These are phyloP conservation scores for Psilocybe azurescens DNA, from an alignment of 768 basidiomycete species.

Conservation along the genomic window DNA sequence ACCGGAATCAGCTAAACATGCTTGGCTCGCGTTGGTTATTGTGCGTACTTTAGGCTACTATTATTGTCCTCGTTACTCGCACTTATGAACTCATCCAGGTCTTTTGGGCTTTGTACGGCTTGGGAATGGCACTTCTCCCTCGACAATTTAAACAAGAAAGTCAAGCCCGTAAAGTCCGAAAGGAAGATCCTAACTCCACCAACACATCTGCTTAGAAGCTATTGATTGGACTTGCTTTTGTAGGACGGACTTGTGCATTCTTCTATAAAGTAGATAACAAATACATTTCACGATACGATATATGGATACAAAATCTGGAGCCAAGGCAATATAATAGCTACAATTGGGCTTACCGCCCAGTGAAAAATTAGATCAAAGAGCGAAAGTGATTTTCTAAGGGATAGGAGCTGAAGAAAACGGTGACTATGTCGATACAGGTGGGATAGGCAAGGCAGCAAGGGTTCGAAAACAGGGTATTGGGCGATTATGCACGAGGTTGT, in stretches of 20 bases:
- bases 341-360: constrained; percentile 11
- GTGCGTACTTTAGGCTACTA: constrained; percentile 29
- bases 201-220: constrained; percentile 12
- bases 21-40: constrained; percentile 51
- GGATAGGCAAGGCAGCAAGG: constrained; percentile 15
- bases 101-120: constrained; percentile 51
- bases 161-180: constrained; percentile 22
- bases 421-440: constrained; percentile 27
- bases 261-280: constrained; percentile 13
- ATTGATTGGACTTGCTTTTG: background rate
- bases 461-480: constrained; percentile 20
- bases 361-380: constrained; percentile 10
- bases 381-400: constrained; percentile 13
- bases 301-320: constrained; percentile 27
- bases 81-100: constrained; percentile 33
- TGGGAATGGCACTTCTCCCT: constrained; percentile 49
- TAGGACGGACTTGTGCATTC: constrained; percentile 11
- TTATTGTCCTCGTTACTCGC: background rate
- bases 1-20: constrained; percentile 44
- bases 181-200: constrained; percentile 20
- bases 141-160: constrained; percentile 49
- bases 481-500: constrained; percentile 8
- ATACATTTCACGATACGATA: constrained; percentile 26
- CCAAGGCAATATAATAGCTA: constrained; percentile 16
- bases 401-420: constrained; percentile 7